These are phyloP conservation scores for Penicillium arizonense DNA, from an alignment of 495 filamentous ascomycete species.

Conservation along the genomic window DNA sequence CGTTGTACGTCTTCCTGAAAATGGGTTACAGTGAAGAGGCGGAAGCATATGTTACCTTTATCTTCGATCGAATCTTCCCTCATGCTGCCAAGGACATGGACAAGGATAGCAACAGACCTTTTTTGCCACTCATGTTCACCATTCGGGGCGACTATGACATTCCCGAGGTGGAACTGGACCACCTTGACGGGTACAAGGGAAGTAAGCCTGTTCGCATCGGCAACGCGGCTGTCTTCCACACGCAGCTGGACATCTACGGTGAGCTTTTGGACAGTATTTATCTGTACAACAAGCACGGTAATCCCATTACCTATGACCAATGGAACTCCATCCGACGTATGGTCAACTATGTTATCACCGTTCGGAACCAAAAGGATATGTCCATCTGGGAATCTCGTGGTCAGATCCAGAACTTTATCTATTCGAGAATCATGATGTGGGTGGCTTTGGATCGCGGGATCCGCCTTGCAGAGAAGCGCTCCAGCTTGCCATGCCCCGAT, in stretches of 20 bases:
- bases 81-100: constrained; percentile 33
- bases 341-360: constrained; percentile 48
- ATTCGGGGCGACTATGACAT: constrained; percentile 71
- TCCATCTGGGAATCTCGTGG: constrained; percentile 78
- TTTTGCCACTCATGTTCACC: constrained; percentile 77
- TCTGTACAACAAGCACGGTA: constrained; percentile 74
- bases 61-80: constrained; percentile 61
- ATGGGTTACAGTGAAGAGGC: constrained; percentile 73
- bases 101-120: constrained; percentile 38
- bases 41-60: constrained; percentile 72
- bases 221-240: constrained; percentile 71
- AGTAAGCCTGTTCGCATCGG: constrained; percentile 71
- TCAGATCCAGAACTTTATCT: constrained; percentile 68
- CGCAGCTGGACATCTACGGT: constrained; percentile 74
- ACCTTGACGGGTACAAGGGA: constrained; percentile 66
- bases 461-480: constrained; percentile 66
- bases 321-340: constrained; percentile 62
- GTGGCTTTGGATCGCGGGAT: constrained; percentile 71
- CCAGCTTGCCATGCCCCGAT: constrained; percentile 64
- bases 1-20: constrained; percentile 71
- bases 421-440: constrained; percentile 76
- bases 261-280: constrained; percentile 76
- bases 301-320: constrained; percentile 70
- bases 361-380: constrained; percentile 63
- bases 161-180: constrained; percentile 61